A percentile compares a stretch with the other conserved stretches of the same genome.
phyloP scores from a whole-genome alignment of 1,139 yeast genomes.

The Taphrina sp. region DNA sequence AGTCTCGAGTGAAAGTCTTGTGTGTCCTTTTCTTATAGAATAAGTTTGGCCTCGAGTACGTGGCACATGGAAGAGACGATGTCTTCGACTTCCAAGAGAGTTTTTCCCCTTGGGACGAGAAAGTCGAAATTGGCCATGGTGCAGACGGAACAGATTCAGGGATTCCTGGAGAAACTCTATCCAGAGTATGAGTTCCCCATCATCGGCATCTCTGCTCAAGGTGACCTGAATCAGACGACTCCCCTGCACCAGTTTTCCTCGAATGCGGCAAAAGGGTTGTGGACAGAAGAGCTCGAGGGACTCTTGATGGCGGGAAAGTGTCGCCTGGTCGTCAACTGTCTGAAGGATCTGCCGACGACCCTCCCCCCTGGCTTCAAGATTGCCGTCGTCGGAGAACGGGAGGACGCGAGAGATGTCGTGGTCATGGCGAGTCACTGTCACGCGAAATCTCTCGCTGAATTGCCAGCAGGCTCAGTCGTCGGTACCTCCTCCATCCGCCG shows the following conservation, averaged over 20 bases:
- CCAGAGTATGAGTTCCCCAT: conserved; percentile 69
- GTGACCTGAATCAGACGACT: conserved; percentile 79
- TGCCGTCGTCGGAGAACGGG: conserved; percentile 82
- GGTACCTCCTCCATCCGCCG: conserved; percentile 95
- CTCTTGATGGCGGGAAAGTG: conserved; percentile 67
- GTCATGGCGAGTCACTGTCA: conserved; percentile 69
- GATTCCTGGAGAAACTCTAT: conserved; percentile 56
- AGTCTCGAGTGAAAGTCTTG: too few species aligned
- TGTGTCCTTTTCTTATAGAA: too few species aligned
- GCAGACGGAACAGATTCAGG: conserved; percentile 76
- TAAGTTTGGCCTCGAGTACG: too few species aligned
- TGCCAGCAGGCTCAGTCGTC: conserved; percentile 81
- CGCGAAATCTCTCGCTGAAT: conserved; percentile 62
- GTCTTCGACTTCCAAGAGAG: neutral
- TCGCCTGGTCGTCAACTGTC: conserved; percentile 87
- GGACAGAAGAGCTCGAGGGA: conserved; percentile 94
- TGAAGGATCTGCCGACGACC: conserved; percentile 92
- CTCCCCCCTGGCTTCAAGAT: conserved; percentile 86
- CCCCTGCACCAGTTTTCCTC: conserved; percentile 75
- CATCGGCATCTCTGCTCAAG: conserved; percentile 77
- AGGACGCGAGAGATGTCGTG: conserved; percentile 71
- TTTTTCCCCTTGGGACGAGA: conserved; percentile 67
- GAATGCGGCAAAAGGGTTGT: conserved; percentile 81
- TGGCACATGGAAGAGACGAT: too few species aligned
- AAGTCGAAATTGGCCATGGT: conserved; percentile 81